Base-by-base conservation (phyloP, 129 eudicot genomes). In the Chrysanthemum makinoi region DNA sequence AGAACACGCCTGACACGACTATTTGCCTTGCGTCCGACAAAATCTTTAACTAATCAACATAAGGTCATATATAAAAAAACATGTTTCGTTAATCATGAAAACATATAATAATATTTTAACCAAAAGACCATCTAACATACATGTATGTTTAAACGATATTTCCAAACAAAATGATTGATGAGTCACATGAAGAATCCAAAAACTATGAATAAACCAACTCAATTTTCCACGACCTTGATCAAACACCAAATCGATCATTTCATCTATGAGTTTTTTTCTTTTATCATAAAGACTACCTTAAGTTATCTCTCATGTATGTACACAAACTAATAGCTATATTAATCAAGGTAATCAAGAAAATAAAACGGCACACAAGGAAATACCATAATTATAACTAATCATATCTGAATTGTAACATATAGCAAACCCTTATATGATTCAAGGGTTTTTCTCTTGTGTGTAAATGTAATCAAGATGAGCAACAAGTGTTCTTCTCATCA, bases 391-490 rank as follows among this genome's bases (percentile, higher is more conserved):
- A 54, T 17, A 54, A 14, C 12, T 18, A 53, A 33, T 33, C 2
- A 16, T 2, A 17, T 17, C 19, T 1, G 35, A 69, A 69, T 10
- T 11, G 2, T 69, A 46, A 54, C 50, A 9, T 55, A 55, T 11
- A 66, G 4, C 35, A 30, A 30, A 30, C 35, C 35, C 35, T 12
- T 2, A 18, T 63, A 51, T 30, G 52, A 4, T 30, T 64, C 68
- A 63, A 76, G 75, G 80, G 3, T 76, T 76, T 69, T 69, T 76
- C 7, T 69, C 75, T 68, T 76, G 72, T 53, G 80, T 76, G 33
- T 76, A 76, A 43, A 76, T 76, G 61, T 76, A 76, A n/a, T 76
- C 80, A 1, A 76, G 75, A 60, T 76, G 75, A 49, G 75, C 80
- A 15, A 52, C 80, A 69, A 76, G 80, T 39, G 63, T 68, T 63